phyloP scores from a whole-genome alignment of 768 basidiomycete genomes.

The Termitomyces sp. region DNA sequence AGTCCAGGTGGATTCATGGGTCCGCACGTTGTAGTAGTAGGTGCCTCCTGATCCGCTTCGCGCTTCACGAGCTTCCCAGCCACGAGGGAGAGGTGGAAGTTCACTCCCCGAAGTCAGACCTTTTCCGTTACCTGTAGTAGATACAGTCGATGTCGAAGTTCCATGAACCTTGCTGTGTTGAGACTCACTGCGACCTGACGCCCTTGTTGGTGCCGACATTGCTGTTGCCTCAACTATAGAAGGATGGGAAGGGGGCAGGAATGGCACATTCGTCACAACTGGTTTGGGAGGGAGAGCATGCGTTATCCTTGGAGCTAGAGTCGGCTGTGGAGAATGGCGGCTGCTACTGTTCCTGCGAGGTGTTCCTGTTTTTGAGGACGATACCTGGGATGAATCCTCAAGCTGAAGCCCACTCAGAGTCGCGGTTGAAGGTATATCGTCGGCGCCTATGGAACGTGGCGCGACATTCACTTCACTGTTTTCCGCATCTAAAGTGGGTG shows the following conservation, averaged over 20 bases:
- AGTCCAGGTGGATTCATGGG: conserved; percentile 54
- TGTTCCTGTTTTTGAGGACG: conserved; percentile 9
- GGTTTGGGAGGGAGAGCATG: conserved; percentile 71
- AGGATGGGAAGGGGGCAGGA: conserved; percentile 49
- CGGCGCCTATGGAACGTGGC: conserved; percentile 1
- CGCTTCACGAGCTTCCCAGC: conserved; percentile 56
- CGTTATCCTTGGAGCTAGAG: conserved; percentile 36
- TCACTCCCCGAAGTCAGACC: conserved; percentile 15
- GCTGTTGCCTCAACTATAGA: conserved; percentile 57
- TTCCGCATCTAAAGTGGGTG: not conserved
- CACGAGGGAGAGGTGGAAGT: conserved; percentile 39
- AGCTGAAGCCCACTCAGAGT: conserved; percentile 4
- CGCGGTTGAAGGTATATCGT: conserved; percentile 4
- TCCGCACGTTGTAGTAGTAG: conserved; percentile 57
- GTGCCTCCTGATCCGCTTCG: conserved; percentile 37
- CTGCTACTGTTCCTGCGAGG: conserved; percentile 11
- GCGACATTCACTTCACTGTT: not conserved
- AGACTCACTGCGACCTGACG: conserved; percentile 34
- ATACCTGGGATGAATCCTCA: conserved; percentile 11
- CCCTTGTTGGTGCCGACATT: conserved; percentile 38
- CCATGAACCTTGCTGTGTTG: conserved; percentile 26
- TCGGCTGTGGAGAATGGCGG: conserved; percentile 18
- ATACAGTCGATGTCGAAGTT: conserved; percentile 20
- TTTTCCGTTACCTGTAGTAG: conserved; percentile 15
- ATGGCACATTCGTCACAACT: conserved; percentile 42